Percentiles rank a stretch among this genome's conserved stretches.
Conservation (phyloP, 2,329 filamentous ascomycete species). For the Sclerotiophoma versabilis region DNA sequence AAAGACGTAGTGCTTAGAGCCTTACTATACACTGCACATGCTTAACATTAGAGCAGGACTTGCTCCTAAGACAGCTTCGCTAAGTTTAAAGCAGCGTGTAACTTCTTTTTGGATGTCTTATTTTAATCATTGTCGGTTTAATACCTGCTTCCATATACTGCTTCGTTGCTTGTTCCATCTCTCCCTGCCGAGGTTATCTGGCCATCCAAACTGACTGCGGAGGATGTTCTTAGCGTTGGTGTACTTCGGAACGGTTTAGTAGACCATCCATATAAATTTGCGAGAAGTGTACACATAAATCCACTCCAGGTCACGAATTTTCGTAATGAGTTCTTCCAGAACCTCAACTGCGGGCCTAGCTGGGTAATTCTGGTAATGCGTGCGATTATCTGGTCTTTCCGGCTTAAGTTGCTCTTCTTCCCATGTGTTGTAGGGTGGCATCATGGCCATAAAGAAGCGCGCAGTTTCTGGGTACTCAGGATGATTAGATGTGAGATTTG, state of each 20-base stretch:
- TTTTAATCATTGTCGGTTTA: background rate
- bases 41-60: too few relatives aligned
- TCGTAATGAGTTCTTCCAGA: background rate
- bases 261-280: background rate
- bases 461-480: background rate
- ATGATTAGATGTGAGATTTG: background rate
- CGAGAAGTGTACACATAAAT: background rate
- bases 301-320: background rate
- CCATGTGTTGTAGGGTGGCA: background rate
- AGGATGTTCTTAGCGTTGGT: background rate
- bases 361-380: background rate
- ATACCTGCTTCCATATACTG: background rate
- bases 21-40: too few relatives aligned
- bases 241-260: background rate
- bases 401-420: background rate
- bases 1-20: too few relatives aligned
- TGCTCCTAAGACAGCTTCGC: too few relatives aligned
- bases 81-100: too few relatives aligned
- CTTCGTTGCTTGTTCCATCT: background rate
- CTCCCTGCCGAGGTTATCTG: constrained; percentile 3
- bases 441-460: background rate
- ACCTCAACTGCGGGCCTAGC: background rate
- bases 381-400: background rate
- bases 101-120: too few relatives aligned
- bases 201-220: background rate